Base-by-base conservation (phyloP, 768 basidiomycete genomes). In the Collybia nuda region DNA sequence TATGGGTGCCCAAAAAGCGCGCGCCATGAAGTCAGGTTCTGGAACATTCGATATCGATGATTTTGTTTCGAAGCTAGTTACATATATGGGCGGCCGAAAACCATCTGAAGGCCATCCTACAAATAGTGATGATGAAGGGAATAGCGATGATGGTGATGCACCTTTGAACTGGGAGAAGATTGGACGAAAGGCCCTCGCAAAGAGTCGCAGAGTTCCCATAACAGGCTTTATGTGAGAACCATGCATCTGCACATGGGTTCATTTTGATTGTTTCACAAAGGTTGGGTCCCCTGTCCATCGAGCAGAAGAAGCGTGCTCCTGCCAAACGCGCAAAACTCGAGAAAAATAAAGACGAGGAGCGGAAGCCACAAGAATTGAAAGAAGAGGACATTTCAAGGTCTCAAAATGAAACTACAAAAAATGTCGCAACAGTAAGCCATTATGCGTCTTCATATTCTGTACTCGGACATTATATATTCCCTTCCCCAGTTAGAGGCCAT, bases 41-140 rank as follows among this genome's bases (percentile, higher is more conserved):
- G 89, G 90, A 48, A 84, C 87, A 12, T 99, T 98, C 62, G 96
- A 99, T 62, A 73, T 90, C 36, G 93, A 96, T 56, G 94, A 98
- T 48, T 98, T 95, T 58, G 74, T 99, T 47, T 68, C 81, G 5
- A 86, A 86, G 59, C 73, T 93, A 29, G 72, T 87, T 41, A 77
- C 71, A 12, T 90, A 82, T 60, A 88, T 93, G 87, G 88, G 90
- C 15, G 88, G 89, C 5, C 72, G 76, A 26, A 75, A 77, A 28
- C 52, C 62, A 6, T 72, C 76, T 29, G 75, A 81, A 43, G 73
- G 75, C 40, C 62, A 66, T 8, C 51, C 68, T 23, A 50, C 78
- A 59, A 76, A 78, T 2, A 82, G 75, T 18, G 75, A 67, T 2
- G 82, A 84, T 26, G 76, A 70, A n/a, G 82, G 82, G 32, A 79